Evolutionary conservation across 305 asterid species (phyloP), one percentile per base, ranked within the genome.

Genomic region (Salvia sclarea): DNA sequence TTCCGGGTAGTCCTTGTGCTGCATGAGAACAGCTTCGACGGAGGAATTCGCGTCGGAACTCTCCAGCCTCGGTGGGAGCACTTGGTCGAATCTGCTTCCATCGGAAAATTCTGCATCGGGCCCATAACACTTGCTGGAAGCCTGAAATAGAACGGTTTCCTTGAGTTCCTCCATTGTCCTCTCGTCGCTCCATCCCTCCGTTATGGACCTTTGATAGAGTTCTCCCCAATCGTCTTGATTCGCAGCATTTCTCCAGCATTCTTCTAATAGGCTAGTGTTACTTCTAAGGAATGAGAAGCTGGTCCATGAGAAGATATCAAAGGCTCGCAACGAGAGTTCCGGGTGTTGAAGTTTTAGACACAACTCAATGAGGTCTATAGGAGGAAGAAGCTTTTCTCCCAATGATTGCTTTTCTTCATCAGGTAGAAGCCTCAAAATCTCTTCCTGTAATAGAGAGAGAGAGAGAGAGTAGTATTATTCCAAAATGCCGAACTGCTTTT

Each of bases 181-280:
- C 79, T 88, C 98, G 0, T 90, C 97, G 60, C 90, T 83, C 96
- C 93, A 88, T 49, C 96, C 97, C 71, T 90, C 94, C 0, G 61
- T 78, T 43, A 72, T 22, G 45, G 92, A 93, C 78, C 55, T 80
- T 71, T 80, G 83, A 67, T 86, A 76, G 33, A 93, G 85, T 44
- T 38, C 69, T 40, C 73, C 86, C 98, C 97, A 93, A 71, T 90
- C 90, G 44, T 93, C 98, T 75, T 90, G 96, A 75, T 82, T 83
- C 38, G 92, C 88, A 16, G 96, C 97, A 62, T 93, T 90, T 65
- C 90, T 90, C 98, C 98, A 93, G 87, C 98, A 93, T 25, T 90
- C 90, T 84, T 90, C 96, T 81, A 93, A 70, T 62, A 90, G 86
- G 85, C 79, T 79, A 44, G 79, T 59, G 77, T 93, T 90, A 59